Percentiles rank a stretch among this genome's conserved stretches.
phyloP scores from a whole-genome alignment of 164 flowering plant genomes.

The Brasenia schreberi region DNA sequence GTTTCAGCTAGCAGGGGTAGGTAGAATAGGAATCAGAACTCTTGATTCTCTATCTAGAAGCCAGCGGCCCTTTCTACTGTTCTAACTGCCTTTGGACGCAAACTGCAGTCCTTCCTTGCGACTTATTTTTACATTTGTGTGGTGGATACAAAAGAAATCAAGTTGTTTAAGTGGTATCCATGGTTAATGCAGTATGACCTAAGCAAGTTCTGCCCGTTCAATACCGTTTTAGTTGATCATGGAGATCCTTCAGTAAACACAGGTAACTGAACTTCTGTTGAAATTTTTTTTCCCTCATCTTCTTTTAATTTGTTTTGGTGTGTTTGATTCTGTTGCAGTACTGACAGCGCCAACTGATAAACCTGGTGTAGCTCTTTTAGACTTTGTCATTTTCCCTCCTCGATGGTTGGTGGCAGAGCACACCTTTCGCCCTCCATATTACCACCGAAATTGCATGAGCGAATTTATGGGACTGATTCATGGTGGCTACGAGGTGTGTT shows the following conservation, averaged over 20 bases:
- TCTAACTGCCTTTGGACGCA: too few species aligned
- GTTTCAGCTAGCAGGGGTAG: too few species aligned
- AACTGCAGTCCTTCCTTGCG: too few species aligned
- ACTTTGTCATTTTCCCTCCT: conserved; percentile 95
- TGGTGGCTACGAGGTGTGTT: conserved; percentile 80
- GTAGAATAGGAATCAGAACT: too few species aligned
- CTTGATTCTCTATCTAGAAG: too few species aligned
- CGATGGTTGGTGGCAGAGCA: conserved; percentile 96
- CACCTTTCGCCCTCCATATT: conserved; percentile 94
- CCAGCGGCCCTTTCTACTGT: too few species aligned
- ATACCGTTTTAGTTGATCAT: conserved; percentile 81
- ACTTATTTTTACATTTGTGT: too few species aligned
- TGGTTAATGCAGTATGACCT: conserved; percentile 69
- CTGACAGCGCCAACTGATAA: conserved; percentile 90
- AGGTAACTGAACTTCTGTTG: conserved; percentile 22
- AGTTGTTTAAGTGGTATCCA: not conserved
- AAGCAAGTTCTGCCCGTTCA: conserved; percentile 79
- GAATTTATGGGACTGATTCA: conserved; percentile 92
- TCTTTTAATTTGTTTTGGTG: not conserved
- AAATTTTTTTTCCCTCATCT: not conserved
- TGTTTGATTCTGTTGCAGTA: conserved; percentile 34
- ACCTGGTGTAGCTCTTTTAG: conserved; percentile 93
- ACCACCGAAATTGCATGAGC: conserved; percentile 96
- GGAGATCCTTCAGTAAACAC: conserved; percentile 94
- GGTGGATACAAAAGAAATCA: too few species aligned